Evolutionary conservation across 2,329 filamentous ascomycete genomes (phyloP), one percentile per base, ranked within the genome.

Genomic region (Eutypa lata): DNA sequence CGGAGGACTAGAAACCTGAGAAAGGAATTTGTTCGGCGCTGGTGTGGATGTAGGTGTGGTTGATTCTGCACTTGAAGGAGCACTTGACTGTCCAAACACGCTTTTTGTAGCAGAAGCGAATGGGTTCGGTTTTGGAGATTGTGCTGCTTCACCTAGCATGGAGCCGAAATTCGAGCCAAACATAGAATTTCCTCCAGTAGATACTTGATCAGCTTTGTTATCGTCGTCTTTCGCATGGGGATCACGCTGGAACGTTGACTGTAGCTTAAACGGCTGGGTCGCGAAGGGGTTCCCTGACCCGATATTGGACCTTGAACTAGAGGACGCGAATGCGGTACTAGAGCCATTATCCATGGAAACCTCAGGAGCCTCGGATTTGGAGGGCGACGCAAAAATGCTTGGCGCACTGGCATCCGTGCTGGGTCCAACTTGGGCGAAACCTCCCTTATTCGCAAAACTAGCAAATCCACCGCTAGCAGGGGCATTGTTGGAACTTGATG

Each of bases 241-340:
- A 58, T 89, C 86, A 8, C 78, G 76, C 62, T 85, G 83, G 71
- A 90, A 91, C 2, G 82, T 85, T 28, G 83, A 86, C 38, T 80
- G 79, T 16, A 90, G 74, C 60, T 88, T 87, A 71, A 90, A 90
- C 0, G 81, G 78, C 16, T 74, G 70, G n/a, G 76, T 76, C 24
- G 75, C 77, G 62, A 82, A 79, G 7, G 65, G 53, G 51, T 55
- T 61, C 14, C 53, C 57, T 56, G 66, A 48, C 52, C 61, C 53
- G 18, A 65, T 63, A 51, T 67, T 68, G 7, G 68, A 61, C 51
- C 74, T 76, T 19, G 74, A 70, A 26, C 62, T 65, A 31, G 70
- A 62, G 7, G 72, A 63, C 2, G 71, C 70, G 57, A 78, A 77
- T 2, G 71, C 65, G 10, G 71, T 73, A 45, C 50, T 61, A 33